Conservation (phyloP, 2,329 filamentous ascomycete species). For the Capronia coronata region DNA sequence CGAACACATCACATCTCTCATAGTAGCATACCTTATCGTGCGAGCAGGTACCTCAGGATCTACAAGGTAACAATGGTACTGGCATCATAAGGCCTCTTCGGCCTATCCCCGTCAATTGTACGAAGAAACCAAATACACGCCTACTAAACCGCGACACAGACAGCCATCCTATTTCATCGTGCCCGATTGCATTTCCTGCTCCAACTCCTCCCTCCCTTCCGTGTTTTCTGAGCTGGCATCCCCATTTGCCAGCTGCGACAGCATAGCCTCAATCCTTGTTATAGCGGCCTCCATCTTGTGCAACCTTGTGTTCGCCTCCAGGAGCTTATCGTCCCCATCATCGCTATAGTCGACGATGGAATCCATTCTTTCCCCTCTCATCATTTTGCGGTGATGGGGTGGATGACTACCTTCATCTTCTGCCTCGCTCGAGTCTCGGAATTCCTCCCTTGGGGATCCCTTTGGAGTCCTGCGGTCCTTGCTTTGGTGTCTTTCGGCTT, state of each 20-base stretch:
- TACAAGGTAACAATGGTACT: too few species aligned
- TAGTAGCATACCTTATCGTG: too few species aligned
- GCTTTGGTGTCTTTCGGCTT: conserved; percentile 3
- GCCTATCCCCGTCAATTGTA: too few species aligned
- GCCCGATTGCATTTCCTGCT: conserved; percentile 6
- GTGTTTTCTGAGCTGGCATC: conserved; percentile 18
- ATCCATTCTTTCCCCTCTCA: conserved; percentile 19
- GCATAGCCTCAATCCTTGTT: conserved; percentile 24
- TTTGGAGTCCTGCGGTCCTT: conserved; percentile 8
- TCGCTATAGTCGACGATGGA: conserved; percentile 21
- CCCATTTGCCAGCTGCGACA: conserved; percentile 19
- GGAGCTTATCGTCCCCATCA: conserved; percentile 10
- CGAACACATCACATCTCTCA: neutral
- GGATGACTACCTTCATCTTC: conserved; percentile 17
- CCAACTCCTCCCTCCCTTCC: conserved; percentile 15
- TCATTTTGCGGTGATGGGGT: conserved; percentile 11
- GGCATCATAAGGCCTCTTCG: too few species aligned
- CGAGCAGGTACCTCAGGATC: too few species aligned
- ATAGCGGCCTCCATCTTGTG: conserved; percentile 26
- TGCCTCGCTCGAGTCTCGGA: conserved; percentile 19
- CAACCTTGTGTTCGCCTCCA: conserved; percentile 25
- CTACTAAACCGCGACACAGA: neutral
- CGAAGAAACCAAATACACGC: too few species aligned
- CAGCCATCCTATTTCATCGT: conserved; percentile 9
- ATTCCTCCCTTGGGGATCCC: conserved; percentile 17